Conservation (phyloP, 2,329 filamentous ascomycete genomes). For the Aureobasidium namibiae region DNA sequence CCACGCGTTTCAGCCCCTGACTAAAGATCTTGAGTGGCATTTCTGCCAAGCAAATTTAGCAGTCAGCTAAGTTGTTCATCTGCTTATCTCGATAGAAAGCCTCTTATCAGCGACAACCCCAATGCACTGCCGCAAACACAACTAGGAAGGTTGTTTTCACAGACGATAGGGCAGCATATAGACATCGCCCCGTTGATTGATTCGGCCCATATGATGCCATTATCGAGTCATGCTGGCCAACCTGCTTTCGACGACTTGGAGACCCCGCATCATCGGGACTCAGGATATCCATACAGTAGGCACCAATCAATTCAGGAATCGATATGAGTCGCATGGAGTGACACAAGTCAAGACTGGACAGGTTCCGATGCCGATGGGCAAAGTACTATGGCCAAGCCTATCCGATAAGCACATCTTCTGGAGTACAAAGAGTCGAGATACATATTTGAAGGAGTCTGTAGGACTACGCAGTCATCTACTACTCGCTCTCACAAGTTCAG, state of each 20-base stretch:
- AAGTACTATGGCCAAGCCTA: neutral
- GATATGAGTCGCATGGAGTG: too few species aligned
- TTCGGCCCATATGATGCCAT: neutral
- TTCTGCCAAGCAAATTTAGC: neutral
- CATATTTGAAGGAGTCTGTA: neutral
- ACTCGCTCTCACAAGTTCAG: neutral
- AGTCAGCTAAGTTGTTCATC: neutral
- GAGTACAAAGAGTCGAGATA: neutral
- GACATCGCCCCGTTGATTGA: neutral
- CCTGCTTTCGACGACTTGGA: neutral
- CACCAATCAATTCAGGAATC: too few species aligned
- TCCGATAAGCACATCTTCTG: neutral
- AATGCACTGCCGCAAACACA: neutral
- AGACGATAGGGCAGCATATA: neutral
- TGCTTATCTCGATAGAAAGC: neutral
- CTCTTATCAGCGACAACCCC: neutral
- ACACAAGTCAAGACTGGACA: too few species aligned
- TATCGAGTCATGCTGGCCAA: neutral
- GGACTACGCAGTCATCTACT: neutral
- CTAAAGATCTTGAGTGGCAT: neutral
- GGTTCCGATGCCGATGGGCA: neutral
- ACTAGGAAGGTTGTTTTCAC: neutral
- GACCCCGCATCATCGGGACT: neutral
- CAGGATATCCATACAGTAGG: too few species aligned
- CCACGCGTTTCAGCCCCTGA: neutral